Conservation (phyloP, 2,329 filamentous ascomycete species). For the Epichloe brachyelytri region DNA sequence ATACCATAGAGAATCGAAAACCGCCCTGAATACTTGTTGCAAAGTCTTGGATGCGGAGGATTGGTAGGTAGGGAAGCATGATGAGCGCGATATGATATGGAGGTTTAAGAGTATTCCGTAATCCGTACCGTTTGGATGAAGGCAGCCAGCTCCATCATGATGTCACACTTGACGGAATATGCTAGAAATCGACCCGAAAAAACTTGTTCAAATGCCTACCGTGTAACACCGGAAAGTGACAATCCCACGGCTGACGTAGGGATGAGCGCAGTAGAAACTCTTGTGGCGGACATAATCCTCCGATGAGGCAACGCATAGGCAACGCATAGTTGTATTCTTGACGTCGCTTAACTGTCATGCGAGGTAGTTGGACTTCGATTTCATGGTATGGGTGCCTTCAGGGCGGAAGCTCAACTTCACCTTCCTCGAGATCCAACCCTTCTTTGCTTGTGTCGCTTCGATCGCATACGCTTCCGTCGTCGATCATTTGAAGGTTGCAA, state of each 20-base stretch:
- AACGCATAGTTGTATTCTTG: too few relatives aligned
- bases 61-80: not conserved
- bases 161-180: not conserved
- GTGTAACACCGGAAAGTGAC: not conserved
- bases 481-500: too few relatives aligned
- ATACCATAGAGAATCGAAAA: not conserved
- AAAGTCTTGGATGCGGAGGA: not conserved
- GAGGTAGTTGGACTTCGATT: too few relatives aligned
- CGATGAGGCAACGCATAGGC: not conserved
- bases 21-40: not conserved
- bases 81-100: not conserved
- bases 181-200: not conserved
- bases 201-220: not conserved
- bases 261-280: not conserved
- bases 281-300: constrained; percentile 1
- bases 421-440: too few relatives aligned
- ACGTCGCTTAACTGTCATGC: too few relatives aligned
- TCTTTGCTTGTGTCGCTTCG: too few relatives aligned
- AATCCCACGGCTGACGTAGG: constrained; percentile 1
- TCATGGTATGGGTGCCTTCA: too few relatives aligned
- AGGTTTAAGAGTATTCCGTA: too few relatives aligned
- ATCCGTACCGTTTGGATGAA: not conserved
- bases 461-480: too few relatives aligned
- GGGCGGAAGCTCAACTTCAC: too few relatives aligned
- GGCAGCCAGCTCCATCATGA: not conserved